Conservation (phyloP, 306 rosid species). For the Potentilla sterilis region DNA sequence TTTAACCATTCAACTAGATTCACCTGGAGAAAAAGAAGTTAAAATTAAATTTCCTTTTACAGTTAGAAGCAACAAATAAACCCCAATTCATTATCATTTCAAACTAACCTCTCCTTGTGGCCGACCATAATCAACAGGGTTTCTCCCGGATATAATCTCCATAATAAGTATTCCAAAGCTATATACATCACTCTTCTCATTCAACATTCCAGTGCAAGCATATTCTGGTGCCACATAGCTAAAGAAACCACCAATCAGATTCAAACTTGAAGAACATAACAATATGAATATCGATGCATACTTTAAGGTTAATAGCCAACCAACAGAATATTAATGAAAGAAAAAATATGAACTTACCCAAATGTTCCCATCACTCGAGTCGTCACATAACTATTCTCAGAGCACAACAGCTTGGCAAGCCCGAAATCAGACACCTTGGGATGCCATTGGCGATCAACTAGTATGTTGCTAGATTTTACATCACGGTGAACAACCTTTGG, state of each 20-base stretch:
- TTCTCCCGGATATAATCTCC: slow-evolving; percentile 89
- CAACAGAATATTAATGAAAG: not conserved
- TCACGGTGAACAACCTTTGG: slow-evolving; percentile 99
- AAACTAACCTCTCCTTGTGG: slow-evolving; percentile 86
- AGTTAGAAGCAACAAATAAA: slow-evolving; percentile 17
- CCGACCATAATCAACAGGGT: slow-evolving; percentile 86
- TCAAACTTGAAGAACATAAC: slow-evolving; percentile 3
- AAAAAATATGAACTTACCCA: slow-evolving; percentile 67
- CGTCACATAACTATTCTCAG: slow-evolving; percentile 87
- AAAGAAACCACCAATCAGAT: slow-evolving; percentile 29
- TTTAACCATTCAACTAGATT: slow-evolving; percentile 93
- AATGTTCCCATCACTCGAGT: slow-evolving; percentile 99
- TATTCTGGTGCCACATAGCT: slow-evolving; percentile 99
- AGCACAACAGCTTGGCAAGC: slow-evolving; percentile 88
- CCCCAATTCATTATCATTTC: not conserved
- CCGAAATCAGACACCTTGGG: slow-evolving; percentile 97
- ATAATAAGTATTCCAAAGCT: slow-evolving; percentile 95
- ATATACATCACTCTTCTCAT: slow-evolving; percentile 91
- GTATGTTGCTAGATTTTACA: slow-evolving; percentile 91
- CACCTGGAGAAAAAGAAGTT: slow-evolving; percentile 43
- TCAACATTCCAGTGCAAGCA: slow-evolving; percentile 97
- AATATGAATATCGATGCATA: not conserved
- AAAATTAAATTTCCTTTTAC: slow-evolving; percentile 13
- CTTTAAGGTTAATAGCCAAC: not conserved
- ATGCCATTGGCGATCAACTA: slow-evolving; percentile 86